These are phyloP conservation scores for Nemania sp. DNA, from an alignment of 2,329 filamentous ascomycete genomes.

Conservation along the genomic window DNA sequence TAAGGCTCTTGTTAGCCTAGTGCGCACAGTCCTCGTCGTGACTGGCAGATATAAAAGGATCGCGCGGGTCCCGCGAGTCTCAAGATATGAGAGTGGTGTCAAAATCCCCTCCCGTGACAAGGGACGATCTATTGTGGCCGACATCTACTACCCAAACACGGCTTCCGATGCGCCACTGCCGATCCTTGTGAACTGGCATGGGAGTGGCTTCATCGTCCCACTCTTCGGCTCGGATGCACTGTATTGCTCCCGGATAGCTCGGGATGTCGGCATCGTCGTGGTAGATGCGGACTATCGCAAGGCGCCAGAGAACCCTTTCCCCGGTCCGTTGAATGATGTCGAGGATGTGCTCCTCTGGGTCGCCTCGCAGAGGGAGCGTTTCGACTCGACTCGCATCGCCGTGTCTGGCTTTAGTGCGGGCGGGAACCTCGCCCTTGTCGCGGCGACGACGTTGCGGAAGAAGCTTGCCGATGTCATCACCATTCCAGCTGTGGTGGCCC, in stretches of 20 bases:
- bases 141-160: constrained; percentile 36
- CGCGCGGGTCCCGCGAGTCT: neutral
- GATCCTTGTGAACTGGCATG: constrained; percentile 41
- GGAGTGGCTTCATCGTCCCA: constrained; percentile 38
- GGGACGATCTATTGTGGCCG: constrained; percentile 29
- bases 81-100: constrained; percentile 43
- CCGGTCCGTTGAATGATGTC: constrained; percentile 10
- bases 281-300: constrained; percentile 50
- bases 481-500: constrained; percentile 18
- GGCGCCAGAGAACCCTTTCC: constrained; percentile 27
- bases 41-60: neutral
- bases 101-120: constrained; percentile 43
- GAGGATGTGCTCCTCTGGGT: constrained; percentile 24
- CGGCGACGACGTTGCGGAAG: constrained; percentile 3
- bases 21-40: neutral
- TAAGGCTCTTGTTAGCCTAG: neutral
- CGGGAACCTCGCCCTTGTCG: constrained; percentile 9
- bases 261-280: constrained; percentile 44
- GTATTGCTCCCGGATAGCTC: constrained; percentile 37
- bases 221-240: constrained; percentile 32
- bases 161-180: constrained; percentile 11
- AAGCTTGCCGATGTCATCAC: constrained; percentile 17
- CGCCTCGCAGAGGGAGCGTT: constrained; percentile 6
- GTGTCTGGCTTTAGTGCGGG: constrained; percentile 17
- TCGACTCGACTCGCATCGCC: neutral